A percentile compares a stretch with the other conserved stretches of the same genome.
phyloP scores from a whole-genome alignment of 768 basidiomycete species.

The Rubroboletus satanas region DNA sequence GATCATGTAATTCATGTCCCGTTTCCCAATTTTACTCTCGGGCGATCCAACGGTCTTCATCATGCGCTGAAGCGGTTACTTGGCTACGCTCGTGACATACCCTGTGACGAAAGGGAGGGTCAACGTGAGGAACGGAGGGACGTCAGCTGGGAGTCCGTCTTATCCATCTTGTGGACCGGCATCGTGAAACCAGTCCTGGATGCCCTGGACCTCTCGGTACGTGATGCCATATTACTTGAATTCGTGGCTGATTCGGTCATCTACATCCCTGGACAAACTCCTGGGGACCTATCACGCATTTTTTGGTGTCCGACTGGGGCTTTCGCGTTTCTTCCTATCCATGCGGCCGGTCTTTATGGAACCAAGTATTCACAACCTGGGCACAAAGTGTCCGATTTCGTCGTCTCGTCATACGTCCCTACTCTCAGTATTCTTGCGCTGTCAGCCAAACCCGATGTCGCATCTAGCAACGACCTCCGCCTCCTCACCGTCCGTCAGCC shows the following conservation, averaged over 20 bases:
- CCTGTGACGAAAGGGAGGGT: not conserved
- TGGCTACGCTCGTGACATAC: not conserved
- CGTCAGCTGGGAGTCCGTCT: not conserved
- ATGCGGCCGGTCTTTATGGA: not conserved
- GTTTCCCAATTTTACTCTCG: not conserved
- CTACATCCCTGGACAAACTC: not conserved
- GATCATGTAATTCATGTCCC: not conserved
- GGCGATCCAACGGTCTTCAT: not conserved
- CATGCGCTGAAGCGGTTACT: not conserved
- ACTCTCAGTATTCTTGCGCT: not conserved
- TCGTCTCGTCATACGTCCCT: not conserved
- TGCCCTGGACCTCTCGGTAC: not conserved
- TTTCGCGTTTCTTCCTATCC: not conserved
- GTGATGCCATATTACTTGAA: not conserved
- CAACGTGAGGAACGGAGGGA: not conserved
- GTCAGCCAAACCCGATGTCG: not conserved
- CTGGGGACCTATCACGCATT: not conserved
- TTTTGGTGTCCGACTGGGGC: not conserved
- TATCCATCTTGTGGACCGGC: not conserved
- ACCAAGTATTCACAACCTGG: not conserved
- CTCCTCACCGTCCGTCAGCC: not conserved
- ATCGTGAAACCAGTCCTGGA: not conserved
- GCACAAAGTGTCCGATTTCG: not conserved
- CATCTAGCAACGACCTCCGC: not conserved
- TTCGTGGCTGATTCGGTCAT: not conserved